Evolutionary conservation across 805 yeast species (phyloP).

Genomic region (Kodamaea sagamina): DNA sequence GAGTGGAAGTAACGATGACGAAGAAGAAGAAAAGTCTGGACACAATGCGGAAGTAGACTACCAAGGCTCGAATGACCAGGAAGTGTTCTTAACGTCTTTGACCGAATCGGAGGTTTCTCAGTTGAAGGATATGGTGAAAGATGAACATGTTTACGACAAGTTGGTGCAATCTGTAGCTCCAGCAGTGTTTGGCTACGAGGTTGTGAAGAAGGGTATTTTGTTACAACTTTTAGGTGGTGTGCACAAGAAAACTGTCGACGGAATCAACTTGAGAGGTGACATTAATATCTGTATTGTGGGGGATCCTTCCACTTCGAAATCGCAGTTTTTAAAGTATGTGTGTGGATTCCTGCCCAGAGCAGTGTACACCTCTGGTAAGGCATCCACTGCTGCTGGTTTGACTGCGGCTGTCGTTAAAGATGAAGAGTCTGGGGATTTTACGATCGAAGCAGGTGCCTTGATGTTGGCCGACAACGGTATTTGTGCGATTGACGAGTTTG

Average conservation of each 20-base stretch:
- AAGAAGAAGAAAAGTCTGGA: conserved; percentile 23
- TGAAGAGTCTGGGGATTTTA: conserved; percentile 95
- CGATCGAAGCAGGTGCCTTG: conserved; percentile 97
- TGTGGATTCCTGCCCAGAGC: conserved; percentile 90
- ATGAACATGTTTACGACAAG: conserved; percentile 79
- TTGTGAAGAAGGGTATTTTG: conserved; percentile 87
- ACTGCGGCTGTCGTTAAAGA: conserved; percentile 98
- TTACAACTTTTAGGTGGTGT: conserved; percentile 93
- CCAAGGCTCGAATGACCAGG: conserved; percentile 71
- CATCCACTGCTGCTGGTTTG: conserved; percentile 97
- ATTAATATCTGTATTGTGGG: conserved; percentile 96
- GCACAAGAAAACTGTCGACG: conserved; percentile 90
- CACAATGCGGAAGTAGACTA: conserved; percentile 24
- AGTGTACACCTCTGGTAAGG: conserved; percentile 96
- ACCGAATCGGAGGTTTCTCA: conserved; percentile 83
- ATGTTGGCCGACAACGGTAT: conserved; percentile 98
- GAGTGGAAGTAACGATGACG: conserved; percentile 15
- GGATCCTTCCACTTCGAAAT: conserved; percentile 96
- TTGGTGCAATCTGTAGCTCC: conserved; percentile 91
- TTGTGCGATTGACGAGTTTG: conserved; percentile 98
- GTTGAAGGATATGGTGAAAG: conserved; percentile 85
- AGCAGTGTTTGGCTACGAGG: conserved; percentile 94
- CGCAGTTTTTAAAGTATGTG: conserved; percentile 93
- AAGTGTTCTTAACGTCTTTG: conserved; percentile 71
- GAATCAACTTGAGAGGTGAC: conserved; percentile 93